Conservation (phyloP, 2,329 filamentous ascomycete species). For the Colletotrichum costaricense region DNA sequence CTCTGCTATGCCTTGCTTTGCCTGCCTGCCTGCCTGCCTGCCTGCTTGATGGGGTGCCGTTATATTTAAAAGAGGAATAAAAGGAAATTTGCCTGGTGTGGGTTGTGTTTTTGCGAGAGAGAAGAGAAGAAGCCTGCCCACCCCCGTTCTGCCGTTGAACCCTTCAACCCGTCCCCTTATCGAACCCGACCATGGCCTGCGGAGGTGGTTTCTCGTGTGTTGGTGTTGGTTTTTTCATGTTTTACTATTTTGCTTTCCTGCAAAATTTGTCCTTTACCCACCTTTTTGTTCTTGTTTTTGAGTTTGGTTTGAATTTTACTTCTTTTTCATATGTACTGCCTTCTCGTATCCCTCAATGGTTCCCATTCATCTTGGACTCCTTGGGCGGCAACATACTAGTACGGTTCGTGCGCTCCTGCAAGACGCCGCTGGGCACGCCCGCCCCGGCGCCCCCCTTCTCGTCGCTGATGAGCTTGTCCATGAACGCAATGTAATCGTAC, state of each 20-base stretch:
- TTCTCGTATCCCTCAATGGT: slow-evolving; percentile 29
- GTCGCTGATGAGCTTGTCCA: slow-evolving; percentile 82
- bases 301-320: too few relatives aligned
- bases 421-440: slow-evolving; percentile 43
- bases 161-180: too few relatives aligned
- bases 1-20: neutral
- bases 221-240: neutral
- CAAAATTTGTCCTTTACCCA: too few relatives aligned
- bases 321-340: too few relatives aligned
- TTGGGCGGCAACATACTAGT: slow-evolving; percentile 47
- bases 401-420: slow-evolving; percentile 49
- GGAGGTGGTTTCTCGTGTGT: neutral
- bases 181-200: neutral
- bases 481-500: slow-evolving; percentile 97
- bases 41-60: neutral
- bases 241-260: neutral
- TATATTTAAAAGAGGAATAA: neutral
- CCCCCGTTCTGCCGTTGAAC: neutral
- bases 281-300: too few relatives aligned
- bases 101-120: neutral
- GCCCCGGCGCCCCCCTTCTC: slow-evolving; percentile 41
- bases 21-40: neutral
- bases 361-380: slow-evolving; percentile 49
- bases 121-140: neutral
- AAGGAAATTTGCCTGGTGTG: neutral